Evolutionary conservation across 1,139 yeast species (phyloP).

Genomic region (Lodderomyces orthopsilosis): DNA sequence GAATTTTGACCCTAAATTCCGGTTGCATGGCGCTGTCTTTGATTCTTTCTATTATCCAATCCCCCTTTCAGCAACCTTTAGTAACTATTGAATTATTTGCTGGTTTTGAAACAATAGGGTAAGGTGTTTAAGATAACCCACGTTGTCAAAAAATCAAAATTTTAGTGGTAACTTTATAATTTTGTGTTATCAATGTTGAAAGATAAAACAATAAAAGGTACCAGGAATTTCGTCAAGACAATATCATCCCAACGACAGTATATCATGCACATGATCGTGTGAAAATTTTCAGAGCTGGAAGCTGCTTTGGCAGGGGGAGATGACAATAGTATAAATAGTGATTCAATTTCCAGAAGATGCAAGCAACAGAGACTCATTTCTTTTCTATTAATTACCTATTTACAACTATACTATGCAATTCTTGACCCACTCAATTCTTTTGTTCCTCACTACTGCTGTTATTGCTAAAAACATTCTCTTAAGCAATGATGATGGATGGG

Average conservation of each 20-base stretch:
- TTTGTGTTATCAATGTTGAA: not conserved
- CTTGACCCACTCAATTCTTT: conserved; percentile 8
- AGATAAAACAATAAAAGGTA: not conserved
- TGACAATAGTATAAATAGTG: no score
- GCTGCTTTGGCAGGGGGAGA: no score
- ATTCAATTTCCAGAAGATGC: no score
- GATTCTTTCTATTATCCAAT: not conserved
- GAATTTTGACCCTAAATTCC: not conserved
- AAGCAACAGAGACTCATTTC: not conserved
- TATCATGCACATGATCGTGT: not conserved
- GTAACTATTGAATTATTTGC: not conserved
- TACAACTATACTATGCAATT: conserved; percentile 11
- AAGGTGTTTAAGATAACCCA: not conserved
- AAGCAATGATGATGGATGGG: conserved; percentile 62
- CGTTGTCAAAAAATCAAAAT: not conserved
- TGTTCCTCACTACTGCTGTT: conserved; percentile 14
- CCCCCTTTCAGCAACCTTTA: not conserved
- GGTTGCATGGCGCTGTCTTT: not conserved
- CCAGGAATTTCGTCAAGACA: not conserved
- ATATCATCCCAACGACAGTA: not conserved
- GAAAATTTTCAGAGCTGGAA: not conserved
- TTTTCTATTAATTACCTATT: no score
- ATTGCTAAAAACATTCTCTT: conserved; percentile 48
- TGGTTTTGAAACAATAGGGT: not conserved
- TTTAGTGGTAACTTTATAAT: no score